Base-by-base conservation (phyloP, 2,329 filamentous ascomycete species). In the Raffaelea ambrosiae region DNA sequence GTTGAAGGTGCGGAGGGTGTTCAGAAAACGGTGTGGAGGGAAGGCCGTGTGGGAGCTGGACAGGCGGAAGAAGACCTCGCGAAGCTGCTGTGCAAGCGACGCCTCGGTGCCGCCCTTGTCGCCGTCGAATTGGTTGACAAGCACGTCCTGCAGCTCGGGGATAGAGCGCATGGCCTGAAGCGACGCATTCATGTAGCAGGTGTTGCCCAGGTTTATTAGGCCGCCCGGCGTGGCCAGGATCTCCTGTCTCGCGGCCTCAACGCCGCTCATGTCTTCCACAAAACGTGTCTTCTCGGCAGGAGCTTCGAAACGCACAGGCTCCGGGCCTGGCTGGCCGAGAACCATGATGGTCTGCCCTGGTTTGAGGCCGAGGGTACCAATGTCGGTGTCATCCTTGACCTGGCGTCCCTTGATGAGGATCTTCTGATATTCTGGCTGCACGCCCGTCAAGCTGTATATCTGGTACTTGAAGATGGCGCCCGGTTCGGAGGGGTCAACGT, bases 141-240 rank as follows among this genome's bases (percentile, higher is more conserved):
- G 75, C 57, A 88, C 80, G 33, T 87, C 74, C 61, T 95, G 88
- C 33, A 98, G 79, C 69, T 98, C 93, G 9, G 93, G 93, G 51
- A 98, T 88, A 46, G 84, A 77, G 53, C 87, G 83, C 55, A 98
- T 72, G 4, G 88, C 85, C 66, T 98, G 94, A n/a, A 98, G 74
- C 0, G 91, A 95, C 44, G 93, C 93, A 73, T 98, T 98, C 60
- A 97, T 82, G 64, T 98, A 98, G 72, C 93, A 98, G 4, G 94
- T 98, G 67, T 98, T 98, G 57, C 94, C 93, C 52, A 96, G 72
- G 61, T 98, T 98, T 63, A 86, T 78, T 52, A 98, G 71, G 42
- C 93, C 93, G 48, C 90, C 86, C 2, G 94, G 93, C 41, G 78
- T 91, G 43, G 90, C 90, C 8, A 49, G 47, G 50, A 88, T 89